Percentiles rank a stretch among this genome's conserved stretches.
phyloP scores from a whole-genome alignment of 371 early-diverging fungal genomes.

The Blakeslea trispora region DNA sequence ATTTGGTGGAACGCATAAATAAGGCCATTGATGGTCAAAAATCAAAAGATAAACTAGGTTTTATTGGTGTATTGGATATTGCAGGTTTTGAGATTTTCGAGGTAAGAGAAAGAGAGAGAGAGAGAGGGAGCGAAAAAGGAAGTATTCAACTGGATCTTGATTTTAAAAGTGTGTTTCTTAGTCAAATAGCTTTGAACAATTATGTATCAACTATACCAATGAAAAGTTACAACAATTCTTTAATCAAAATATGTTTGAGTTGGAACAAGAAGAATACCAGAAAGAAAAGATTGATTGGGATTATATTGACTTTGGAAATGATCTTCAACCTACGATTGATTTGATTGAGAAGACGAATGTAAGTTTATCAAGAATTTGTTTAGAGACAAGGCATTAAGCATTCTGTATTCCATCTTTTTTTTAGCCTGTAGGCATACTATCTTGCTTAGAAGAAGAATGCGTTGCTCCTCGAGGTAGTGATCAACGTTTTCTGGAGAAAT shows the following conservation, averaged over 20 bases:
- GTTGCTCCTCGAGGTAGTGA: slow-evolving; percentile 98
- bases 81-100: slow-evolving; percentile 99
- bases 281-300: slow-evolving; percentile 99
- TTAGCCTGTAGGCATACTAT: slow-evolving; percentile 97
- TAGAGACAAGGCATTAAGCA: no score
- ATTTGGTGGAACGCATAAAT: slow-evolving; percentile 91
- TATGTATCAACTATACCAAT: slow-evolving; percentile 99
- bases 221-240: slow-evolving; percentile 99
- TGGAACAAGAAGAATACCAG: slow-evolving; percentile 99
- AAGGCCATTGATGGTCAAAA: slow-evolving; percentile 76
- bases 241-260: slow-evolving; percentile 99
- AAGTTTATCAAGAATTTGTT: no score
- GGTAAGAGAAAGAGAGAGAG: no score
- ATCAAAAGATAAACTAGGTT: slow-evolving; percentile 51
- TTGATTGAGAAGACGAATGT: slow-evolving; percentile 95
- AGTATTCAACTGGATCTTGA: no score
- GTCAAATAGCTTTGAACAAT: slow-evolving; percentile 98
- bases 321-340: slow-evolving; percentile 99
- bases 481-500: slow-evolving; percentile 94
- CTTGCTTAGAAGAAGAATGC: slow-evolving; percentile 99
- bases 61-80: slow-evolving; percentile 99
- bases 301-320: slow-evolving; percentile 99
- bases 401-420: no score
- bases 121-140: no score
- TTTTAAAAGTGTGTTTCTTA: no score